A percentile compares a stretch with the other conserved stretches of the same genome.
phyloP scores from a whole-genome alignment of 352 stramenopile genomes.

The Albugo candida region DNA sequence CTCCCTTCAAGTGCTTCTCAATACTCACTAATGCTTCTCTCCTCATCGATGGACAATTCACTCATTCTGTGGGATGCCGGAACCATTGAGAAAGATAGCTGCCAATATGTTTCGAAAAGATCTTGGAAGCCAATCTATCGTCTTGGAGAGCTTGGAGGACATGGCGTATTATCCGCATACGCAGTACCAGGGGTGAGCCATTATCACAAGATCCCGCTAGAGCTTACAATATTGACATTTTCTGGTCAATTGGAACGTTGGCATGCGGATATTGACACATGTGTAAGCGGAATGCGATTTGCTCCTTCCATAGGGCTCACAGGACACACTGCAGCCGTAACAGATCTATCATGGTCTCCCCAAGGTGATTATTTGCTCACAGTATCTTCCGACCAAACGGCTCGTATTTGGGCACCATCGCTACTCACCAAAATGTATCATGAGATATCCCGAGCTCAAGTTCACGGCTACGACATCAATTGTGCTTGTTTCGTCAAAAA shows the following conservation, averaged over 20 bases:
- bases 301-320: constrained; percentile 25
- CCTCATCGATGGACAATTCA: constrained; percentile 62
- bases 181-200: constrained; percentile 13
- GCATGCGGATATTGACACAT: constrained; percentile 10
- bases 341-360: constrained; percentile 43
- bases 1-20: constrained; percentile 1
- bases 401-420: constrained; percentile 22
- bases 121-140: constrained; percentile 29
- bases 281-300: constrained; percentile 15
- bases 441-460: constrained; percentile 58
- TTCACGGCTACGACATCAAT: constrained; percentile 69
- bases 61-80: constrained; percentile 30
- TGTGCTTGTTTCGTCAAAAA: constrained; percentile 32
- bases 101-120: constrained; percentile 6
- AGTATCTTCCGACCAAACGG: constrained; percentile 55
- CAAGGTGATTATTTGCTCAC: constrained; percentile 42
- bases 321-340: constrained; percentile 33
- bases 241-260: constrained; percentile 44
- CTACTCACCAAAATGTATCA: constrained; percentile 12
- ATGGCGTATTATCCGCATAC: constrained; percentile 24
- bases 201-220: constrained; percentile 7
- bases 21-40: constrained; percentile 15
- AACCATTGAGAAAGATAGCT: no score
- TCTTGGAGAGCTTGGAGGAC: constrained; percentile 33
- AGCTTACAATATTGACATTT: constrained; percentile 42